A percentile compares a stretch with the other conserved stretches of the same genome.
These are phyloP conservation scores for Collybiopsis luxurians DNA, from an alignment of 768 basidiomycete species.

Conservation along the genomic window DNA sequence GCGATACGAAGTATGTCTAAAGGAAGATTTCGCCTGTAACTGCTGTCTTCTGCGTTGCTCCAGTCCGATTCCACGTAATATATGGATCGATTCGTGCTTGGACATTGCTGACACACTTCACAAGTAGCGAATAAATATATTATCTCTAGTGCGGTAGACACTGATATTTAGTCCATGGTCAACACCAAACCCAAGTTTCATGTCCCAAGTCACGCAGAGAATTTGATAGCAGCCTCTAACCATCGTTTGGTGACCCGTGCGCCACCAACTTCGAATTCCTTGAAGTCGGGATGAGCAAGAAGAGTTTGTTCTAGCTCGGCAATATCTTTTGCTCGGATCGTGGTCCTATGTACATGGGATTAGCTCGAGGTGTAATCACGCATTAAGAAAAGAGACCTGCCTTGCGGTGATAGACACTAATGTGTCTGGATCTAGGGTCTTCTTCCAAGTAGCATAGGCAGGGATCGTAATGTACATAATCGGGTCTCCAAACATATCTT, in stretches of 20 bases:
- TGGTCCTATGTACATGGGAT: neutral
- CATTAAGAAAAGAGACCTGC: neutral
- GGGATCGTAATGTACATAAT: neutral
- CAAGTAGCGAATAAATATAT: too few species aligned
- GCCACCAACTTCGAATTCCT: neutral
- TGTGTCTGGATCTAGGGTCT: neutral
- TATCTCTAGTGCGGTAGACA: too few species aligned
- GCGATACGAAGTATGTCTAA: too few species aligned
- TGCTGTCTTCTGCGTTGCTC: too few species aligned
- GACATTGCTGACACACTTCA: too few species aligned
- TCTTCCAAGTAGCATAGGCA: neutral
- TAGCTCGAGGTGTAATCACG: neutral
- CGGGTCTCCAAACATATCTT: neutral
- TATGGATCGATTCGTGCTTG: too few species aligned
- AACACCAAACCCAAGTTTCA: too few species aligned
- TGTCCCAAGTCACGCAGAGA: too few species aligned
- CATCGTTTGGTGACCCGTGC: neutral
- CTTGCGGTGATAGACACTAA: neutral
- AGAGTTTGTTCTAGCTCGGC: neutral
- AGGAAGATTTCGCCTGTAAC: too few species aligned
- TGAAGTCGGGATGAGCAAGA: neutral
- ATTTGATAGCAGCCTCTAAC: neutral
- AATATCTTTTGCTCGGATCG: neutral
- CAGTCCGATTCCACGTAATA: too few species aligned
- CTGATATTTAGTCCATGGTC: too few species aligned